phyloP scores from a whole-genome alignment of 1,139 yeast genomes.

The Torulaspora globosa region DNA sequence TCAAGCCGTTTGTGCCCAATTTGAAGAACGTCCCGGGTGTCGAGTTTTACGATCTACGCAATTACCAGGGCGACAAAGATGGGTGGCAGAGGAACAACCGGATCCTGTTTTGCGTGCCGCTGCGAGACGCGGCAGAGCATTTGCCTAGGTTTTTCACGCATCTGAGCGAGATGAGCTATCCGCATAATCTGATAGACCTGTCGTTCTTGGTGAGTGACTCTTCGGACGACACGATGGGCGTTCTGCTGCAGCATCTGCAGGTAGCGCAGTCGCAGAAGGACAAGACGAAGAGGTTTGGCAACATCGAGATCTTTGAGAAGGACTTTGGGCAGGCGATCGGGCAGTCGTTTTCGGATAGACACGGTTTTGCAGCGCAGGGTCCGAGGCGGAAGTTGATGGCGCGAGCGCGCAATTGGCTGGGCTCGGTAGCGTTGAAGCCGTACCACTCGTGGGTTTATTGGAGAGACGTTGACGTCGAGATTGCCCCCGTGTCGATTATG shows the following conservation, averaged over 20 bases:
- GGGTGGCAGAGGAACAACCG: conserved; percentile 61
- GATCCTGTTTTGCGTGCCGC: conserved; percentile 60
- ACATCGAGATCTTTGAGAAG: conserved; percentile 58
- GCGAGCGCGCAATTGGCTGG: conserved; percentile 67
- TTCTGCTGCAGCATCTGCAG: conserved; percentile 43
- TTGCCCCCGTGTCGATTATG: conserved; percentile 55
- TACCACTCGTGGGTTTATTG: conserved; percentile 76
- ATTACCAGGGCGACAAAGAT: conserved; percentile 47
- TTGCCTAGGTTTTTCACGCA: conserved; percentile 63
- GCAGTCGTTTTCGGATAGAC: conserved; percentile 60
- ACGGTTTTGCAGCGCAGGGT: conserved; percentile 71
- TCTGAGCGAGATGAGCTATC: conserved; percentile 56
- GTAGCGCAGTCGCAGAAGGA: conserved; percentile 49
- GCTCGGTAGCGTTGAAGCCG: conserved; percentile 59
- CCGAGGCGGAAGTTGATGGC: conserved; percentile 72
- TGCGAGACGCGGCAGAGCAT: conserved; percentile 67
- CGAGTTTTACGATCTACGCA: conserved; percentile 51
- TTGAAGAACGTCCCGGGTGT: conserved; percentile 38
- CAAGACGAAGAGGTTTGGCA: conserved; percentile 44
- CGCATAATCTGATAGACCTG: conserved; percentile 60
- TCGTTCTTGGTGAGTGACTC: conserved; percentile 66
- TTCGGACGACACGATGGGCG: conserved; percentile 52
- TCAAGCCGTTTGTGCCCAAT: conserved; percentile 34
- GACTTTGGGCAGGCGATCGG: conserved; percentile 70
- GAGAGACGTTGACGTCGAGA: conserved; percentile 71